Evolutionary conservation across 352 stramenopile species (phyloP), one percentile per base, ranked within the genome.

Genomic region (Phytophthora europaea): DNA sequence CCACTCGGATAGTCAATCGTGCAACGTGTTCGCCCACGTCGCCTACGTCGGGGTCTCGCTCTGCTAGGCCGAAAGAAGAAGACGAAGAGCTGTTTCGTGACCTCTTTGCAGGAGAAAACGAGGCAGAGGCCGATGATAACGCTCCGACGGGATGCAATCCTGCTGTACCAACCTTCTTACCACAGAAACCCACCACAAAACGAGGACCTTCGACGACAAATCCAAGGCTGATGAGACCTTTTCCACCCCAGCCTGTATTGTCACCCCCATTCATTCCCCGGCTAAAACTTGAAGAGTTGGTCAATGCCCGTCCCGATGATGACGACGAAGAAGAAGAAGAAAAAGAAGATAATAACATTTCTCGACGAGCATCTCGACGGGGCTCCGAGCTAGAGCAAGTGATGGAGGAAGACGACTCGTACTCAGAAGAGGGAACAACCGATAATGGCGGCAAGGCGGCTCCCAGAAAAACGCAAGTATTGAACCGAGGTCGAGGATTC

Each of bases 1-100:
- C 83, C 4, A 70, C 73, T 16, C 63, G 79, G 3, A 73, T 65
- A 12, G 71, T 87, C 40, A 80, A 72, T 43, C 78, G 73, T 66
- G 51, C 40, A 8, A 53, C 36, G 22, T 57, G 9, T n/a, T 83
- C 72, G 0, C 81, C 77, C 3, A 73, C 65, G 2, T 73, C 66
- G n/a, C 50, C 65, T 7, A 38, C 47, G 0, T 72, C 66, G 1
- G 28, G 65, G 10, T 40, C 52, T 43, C 67, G 48, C 45, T 58
- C 56, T 20, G 23, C 33, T 45, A 47, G 64, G 53, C 60, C 72
- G 16, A 75, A 79, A 31, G 74, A 86, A 38, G 69, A 85, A 50
- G 84, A 93, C 15, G 84, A 93, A 71, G 84, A 93, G 58, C 74
- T 93, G 55, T 92, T 91, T 18, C 80, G 84, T 13, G 84, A 93